These are phyloP conservation scores for Bonia amplexicaulis DNA, from an alignment of 176 grass and related monocot species.

Conservation along the genomic window DNA sequence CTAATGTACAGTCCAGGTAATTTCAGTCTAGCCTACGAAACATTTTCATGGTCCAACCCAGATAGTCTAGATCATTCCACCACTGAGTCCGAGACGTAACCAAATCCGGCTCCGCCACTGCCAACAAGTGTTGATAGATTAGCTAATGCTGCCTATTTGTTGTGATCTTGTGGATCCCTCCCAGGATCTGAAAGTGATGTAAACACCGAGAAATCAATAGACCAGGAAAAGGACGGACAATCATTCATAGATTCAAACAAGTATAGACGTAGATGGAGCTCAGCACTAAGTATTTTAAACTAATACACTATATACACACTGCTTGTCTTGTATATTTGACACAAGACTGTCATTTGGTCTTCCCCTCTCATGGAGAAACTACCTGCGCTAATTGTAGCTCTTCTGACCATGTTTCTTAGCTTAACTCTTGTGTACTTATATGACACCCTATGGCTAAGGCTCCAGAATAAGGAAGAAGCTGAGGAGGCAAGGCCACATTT, in stretches of 20 bases:
- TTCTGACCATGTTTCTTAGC: not conserved
- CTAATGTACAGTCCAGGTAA: no score
- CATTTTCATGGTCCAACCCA: no score
- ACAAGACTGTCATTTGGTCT: not conserved
- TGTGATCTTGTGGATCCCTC: not conserved
- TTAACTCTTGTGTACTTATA: conserved; percentile 21
- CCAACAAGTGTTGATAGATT: not conserved
- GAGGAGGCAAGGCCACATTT: conserved; percentile 38
- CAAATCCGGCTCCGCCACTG: no score
- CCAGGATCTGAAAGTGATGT: not conserved
- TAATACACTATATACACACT: not conserved
- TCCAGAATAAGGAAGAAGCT: conserved; percentile 39
- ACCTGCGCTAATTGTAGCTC: not conserved
- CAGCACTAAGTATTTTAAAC: not conserved
- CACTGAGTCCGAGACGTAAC: no score
- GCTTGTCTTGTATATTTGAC: not conserved
- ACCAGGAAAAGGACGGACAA: not conserved
- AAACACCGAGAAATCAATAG: not conserved
- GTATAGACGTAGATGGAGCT: not conserved
- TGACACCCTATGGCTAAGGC: conserved; percentile 15
- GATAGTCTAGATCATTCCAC: no score
- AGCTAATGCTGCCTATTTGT: not conserved
- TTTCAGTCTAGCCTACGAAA: no score
- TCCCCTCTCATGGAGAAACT: not conserved
- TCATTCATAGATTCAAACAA: not conserved